phyloP scores from a whole-genome alignment of 768 basidiomycete species.

The Kwoniella europaea region DNA sequence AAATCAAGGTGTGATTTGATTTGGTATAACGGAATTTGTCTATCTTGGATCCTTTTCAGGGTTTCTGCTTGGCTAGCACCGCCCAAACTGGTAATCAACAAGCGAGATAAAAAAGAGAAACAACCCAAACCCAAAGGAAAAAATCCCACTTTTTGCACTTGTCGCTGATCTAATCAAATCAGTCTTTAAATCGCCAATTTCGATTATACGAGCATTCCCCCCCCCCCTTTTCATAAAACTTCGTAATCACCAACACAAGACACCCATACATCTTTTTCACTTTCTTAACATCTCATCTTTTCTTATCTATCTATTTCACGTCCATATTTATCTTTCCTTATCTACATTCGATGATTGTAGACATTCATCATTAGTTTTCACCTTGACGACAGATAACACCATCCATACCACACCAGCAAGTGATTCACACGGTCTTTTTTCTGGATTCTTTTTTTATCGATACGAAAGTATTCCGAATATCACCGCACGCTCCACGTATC shows the following conservation, averaged over 20 bases:
- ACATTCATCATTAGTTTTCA: too few relatives aligned
- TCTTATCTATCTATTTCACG: too few relatives aligned
- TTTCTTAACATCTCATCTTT: too few relatives aligned
- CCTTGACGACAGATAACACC: too few relatives aligned
- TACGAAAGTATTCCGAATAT: background rate
- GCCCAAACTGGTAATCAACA: background rate
- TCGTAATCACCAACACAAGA: background rate
- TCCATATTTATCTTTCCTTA: background rate
- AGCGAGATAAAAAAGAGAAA: background rate
- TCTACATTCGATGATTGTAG: background rate
- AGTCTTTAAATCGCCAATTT: slow-evolving; percentile 13
- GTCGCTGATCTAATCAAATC: slow-evolving; percentile 29
- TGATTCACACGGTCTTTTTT: background rate
- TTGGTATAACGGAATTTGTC: slow-evolving; percentile 6
- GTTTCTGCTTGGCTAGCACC: background rate
- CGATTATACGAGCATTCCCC: too few relatives aligned
- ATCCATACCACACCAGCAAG: background rate
- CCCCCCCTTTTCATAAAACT: background rate
- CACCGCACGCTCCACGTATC: background rate
- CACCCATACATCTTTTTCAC: too few relatives aligned
- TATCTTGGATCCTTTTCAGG: slow-evolving; percentile 5
- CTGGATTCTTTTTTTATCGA: background rate
- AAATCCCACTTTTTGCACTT: background rate
- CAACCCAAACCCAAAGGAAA: too few relatives aligned
- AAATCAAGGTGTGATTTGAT: background rate